These are phyloP conservation scores for Sechiopsis laciniata DNA, from an alignment of 306 rosid species.

Conservation along the genomic window DNA sequence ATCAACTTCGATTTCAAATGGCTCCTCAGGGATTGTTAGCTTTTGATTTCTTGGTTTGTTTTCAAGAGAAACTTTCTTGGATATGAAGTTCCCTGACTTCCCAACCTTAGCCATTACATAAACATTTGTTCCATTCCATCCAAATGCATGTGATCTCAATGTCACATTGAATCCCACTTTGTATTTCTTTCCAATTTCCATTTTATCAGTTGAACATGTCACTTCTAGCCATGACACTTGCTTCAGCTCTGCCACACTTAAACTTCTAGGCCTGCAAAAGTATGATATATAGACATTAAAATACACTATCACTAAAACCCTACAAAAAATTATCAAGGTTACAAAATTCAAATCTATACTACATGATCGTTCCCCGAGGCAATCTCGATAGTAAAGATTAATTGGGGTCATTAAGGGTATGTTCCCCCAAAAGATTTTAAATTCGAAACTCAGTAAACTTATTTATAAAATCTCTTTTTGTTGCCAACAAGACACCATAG, in stretches of 20 bases:
- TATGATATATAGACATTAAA: too few species aligned
- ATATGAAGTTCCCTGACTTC: constrained; percentile 31
- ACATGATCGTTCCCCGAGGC: too few species aligned
- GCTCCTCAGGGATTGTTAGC: background rate
- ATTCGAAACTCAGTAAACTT: too few species aligned
- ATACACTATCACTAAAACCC: background rate
- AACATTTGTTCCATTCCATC: constrained; percentile 40
- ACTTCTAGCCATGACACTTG: constrained; percentile 88
- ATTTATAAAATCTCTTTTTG: too few species aligned
- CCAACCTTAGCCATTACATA: constrained; percentile 25
- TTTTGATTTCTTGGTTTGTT: background rate
- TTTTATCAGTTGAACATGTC: background rate
- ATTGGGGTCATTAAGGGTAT: too few species aligned
- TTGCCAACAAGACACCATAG: too few species aligned
- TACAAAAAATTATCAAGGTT: too few species aligned
- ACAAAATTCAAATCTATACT: too few species aligned
- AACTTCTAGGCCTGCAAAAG: background rate
- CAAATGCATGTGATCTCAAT: constrained; percentile 41
- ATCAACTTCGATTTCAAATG: background rate
- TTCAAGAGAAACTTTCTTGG: background rate
- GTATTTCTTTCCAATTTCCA: accelerated
- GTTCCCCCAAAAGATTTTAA: too few species aligned
- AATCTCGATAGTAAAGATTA: too few species aligned
- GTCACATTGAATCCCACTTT: constrained; percentile 22
- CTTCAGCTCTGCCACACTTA: constrained; percentile 28